Percentiles rank a stretch among this genome's conserved stretches.
phyloP scores from a whole-genome alignment of 2,329 filamentous ascomycete species.

The Talaromyces amestolkiae region DNA sequence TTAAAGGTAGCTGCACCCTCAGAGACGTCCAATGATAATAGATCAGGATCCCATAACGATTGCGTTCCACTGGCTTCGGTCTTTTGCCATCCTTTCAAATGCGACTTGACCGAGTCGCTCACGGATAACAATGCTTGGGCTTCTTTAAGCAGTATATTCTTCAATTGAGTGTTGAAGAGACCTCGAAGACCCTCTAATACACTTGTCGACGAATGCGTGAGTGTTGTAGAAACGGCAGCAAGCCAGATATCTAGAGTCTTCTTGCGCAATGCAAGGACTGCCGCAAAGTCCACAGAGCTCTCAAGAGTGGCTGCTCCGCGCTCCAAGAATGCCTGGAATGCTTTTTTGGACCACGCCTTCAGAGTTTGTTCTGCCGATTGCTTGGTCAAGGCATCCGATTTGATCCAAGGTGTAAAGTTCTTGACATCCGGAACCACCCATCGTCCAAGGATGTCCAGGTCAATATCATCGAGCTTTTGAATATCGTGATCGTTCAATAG shows the following conservation, averaged over 20 bases:
- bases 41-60: conserved; percentile 66
- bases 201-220: conserved; percentile 51
- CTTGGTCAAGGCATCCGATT: conserved; percentile 71
- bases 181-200: conserved; percentile 68
- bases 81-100: conserved; percentile 60
- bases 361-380: conserved; percentile 61
- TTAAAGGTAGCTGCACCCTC: conserved; percentile 68
- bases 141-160: conserved; percentile 61
- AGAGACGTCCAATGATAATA: conserved; percentile 64
- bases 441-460: conserved; percentile 71
- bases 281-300: conserved; percentile 56
- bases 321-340: conserved; percentile 59
- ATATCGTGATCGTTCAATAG: conserved; percentile 71
- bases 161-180: conserved; percentile 66
- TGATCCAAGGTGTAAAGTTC: conserved; percentile 82
- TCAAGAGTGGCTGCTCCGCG: conserved; percentile 42
- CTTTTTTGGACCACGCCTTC: conserved; percentile 61
- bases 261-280: conserved; percentile 67
- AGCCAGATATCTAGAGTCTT: conserved; percentile 74
- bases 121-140: conserved; percentile 64
- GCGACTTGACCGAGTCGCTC: conserved; percentile 61
- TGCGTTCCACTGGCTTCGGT: conserved; percentile 51
- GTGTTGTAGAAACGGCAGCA: conserved; percentile 62
- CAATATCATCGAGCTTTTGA: conserved; percentile 64
- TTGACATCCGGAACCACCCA: conserved; percentile 83